Percentiles rank a stretch among this genome's conserved stretches.
Evolutionary conservation across 352 stramenopile genomes (phyloP).

Genomic region (Phytopythium litorale): DNA sequence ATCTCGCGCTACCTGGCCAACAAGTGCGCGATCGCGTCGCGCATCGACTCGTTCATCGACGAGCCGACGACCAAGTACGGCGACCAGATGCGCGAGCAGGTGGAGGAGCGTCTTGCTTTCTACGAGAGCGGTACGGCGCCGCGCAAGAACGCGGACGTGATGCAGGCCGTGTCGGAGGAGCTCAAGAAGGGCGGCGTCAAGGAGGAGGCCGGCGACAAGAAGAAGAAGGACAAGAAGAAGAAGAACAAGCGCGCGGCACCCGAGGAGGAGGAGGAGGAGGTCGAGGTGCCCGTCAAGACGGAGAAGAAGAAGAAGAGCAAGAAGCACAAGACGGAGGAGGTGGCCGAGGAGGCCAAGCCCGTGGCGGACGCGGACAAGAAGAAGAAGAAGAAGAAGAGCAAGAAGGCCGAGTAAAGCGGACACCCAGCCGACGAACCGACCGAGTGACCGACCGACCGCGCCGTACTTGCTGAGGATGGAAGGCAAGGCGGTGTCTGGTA

Average conservation of each 20-base stretch:
- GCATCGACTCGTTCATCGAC: constrained; percentile 99
- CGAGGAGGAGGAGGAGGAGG: constrained; percentile 60
- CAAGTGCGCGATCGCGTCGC: constrained; percentile 99
- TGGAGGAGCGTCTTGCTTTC: constrained; percentile 99
- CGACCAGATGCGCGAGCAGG: constrained; percentile 98
- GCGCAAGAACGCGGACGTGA: constrained; percentile 99
- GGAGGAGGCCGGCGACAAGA: constrained; percentile 64
- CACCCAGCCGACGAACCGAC: constrained; percentile 23
- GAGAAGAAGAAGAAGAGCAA: constrained; percentile 39
- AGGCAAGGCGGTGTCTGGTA: background rate
- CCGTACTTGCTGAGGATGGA: background rate
- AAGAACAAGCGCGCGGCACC: constrained; percentile 72
- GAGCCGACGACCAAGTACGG: constrained; percentile 96
- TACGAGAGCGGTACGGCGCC: constrained; percentile 98
- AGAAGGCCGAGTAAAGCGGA: constrained; percentile 57
- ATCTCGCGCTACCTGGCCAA: constrained; percentile 99
- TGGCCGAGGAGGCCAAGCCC: constrained; percentile 11
- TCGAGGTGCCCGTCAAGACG: constrained; percentile 57
- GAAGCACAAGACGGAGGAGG: constrained; percentile 29
- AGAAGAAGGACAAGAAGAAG: constrained; percentile 78
- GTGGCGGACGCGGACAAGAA: constrained; percentile 48
- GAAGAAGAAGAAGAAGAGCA: constrained; percentile 78
- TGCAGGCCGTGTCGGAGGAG: constrained; percentile 93
- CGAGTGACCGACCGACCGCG: background rate
- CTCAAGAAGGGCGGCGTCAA: constrained; percentile 66